Base-by-base conservation (phyloP, 2,329 filamentous ascomycete genomes). In the Pyricularia sp. region DNA sequence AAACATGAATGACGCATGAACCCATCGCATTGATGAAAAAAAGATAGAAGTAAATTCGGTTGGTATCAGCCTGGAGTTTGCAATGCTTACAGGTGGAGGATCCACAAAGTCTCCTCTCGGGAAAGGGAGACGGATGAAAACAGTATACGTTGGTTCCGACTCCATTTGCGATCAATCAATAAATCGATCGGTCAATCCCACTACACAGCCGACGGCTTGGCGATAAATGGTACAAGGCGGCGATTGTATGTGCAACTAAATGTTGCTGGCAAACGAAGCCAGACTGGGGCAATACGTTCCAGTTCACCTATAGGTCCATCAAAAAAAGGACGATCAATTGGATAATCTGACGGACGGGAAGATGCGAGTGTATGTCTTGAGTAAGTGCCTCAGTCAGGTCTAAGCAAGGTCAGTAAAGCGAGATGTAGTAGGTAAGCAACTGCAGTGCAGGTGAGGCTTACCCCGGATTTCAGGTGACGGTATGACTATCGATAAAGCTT, bases 51-150 rank as follows among this genome's bases (percentile, higher is more conserved):
- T 35, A 16, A 19, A 33, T 8, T 33, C 2, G 31, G 44, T 13
- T 10, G 31, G 44, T 16, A 63, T 31, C 55, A 53, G 40, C 7
- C 40, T 49, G 63, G 66, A 68, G 19, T 66, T 66, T 62, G 16
- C 10, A 62, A 22, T 22, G 22, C 83, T 74, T 82, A 93, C 93
- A 68, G 88, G 87, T 61, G 91, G 89, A 65, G 94, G 94, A 76
- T 99, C 93, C 67, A 93, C 84, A 77, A 99, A 99, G 71, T 90
- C 86, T 55, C 89, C 89, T 65, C 94, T 85, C 44, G 88, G 85
- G 72, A 96, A 96, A 28, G 94, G 94, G n/a, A 97, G 83, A 68
- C 93, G 84, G 68, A 99, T 85, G 71, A 96, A 90, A 66, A 96
- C 87, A 16, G 90, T 96, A 74, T 85, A 87, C 44, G 75, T 80